Evolutionary conservation across 208 protist genomes (phyloP).

Genomic region (Vickermania spadyakhi): DNA sequence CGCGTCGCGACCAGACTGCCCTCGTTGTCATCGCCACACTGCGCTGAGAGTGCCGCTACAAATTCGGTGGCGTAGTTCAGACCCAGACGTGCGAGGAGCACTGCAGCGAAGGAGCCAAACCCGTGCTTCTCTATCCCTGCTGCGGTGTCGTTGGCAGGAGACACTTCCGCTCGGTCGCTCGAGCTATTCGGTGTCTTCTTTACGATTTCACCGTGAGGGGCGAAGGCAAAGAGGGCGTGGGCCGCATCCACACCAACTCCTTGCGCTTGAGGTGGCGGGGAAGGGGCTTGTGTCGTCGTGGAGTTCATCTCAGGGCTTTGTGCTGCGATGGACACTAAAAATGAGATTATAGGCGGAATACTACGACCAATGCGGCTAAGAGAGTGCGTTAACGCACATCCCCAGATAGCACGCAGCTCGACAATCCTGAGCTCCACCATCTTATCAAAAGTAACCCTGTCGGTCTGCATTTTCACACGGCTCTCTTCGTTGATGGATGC

Average conservation of each 20-base stretch:
- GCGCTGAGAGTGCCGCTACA: slow-evolving; percentile 38
- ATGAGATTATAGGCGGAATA: slow-evolving; percentile 32
- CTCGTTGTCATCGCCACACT: slow-evolving; percentile 62
- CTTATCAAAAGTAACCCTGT: slow-evolving; percentile 5
- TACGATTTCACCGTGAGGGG: background rate
- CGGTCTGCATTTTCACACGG: slow-evolving; percentile 5
- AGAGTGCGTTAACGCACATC: slow-evolving; percentile 43
- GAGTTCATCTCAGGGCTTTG: background rate
- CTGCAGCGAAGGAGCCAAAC: slow-evolving; percentile 17
- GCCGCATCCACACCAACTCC: background rate
- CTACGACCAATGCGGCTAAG: slow-evolving; percentile 33
- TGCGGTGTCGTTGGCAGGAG: background rate
- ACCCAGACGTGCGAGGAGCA: slow-evolving; percentile 25
- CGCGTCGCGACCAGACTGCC: slow-evolving; percentile 57
- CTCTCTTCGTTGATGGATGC: slow-evolving; percentile 6
- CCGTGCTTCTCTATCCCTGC: slow-evolving; percentile 3
- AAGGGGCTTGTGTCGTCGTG: background rate
- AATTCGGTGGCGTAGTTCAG: slow-evolving; percentile 60
- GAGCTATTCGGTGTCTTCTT: background rate
- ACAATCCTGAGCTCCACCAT: slow-evolving; percentile 16
- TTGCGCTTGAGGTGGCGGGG: background rate
- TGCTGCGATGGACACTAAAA: slow-evolving; percentile 35
- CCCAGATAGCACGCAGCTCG: slow-evolving; percentile 29
- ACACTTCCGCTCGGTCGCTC: background rate
- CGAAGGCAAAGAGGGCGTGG: slow-evolving; percentile 24